A percentile compares a stretch with the other conserved stretches of the same genome.
These are phyloP conservation scores for Aspergillus baeticus DNA, from an alignment of 495 filamentous ascomycete genomes.

Conservation along the genomic window DNA sequence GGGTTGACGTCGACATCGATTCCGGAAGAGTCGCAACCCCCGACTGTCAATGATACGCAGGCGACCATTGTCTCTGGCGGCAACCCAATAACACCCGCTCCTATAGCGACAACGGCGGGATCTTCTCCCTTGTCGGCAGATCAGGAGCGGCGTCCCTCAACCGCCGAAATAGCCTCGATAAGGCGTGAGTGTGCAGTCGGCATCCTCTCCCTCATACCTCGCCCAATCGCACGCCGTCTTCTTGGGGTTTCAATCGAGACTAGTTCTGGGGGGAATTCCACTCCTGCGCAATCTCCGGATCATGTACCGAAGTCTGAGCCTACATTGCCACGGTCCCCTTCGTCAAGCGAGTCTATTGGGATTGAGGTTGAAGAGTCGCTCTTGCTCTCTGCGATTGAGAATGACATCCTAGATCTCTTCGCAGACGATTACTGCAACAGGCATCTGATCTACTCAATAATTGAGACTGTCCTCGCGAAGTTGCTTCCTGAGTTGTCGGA, in stretches of 20 bases:
- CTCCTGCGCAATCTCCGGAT: not conserved
- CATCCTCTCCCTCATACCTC: conserved; percentile 49
- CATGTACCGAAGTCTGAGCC: not conserved
- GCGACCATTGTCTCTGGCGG: conserved; percentile 13
- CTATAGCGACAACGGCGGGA: conserved; percentile 8
- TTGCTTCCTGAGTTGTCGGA: conserved; percentile 83
- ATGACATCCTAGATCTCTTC: conserved; percentile 66
- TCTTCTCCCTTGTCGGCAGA: conserved; percentile 16
- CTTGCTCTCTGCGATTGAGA: conserved; percentile 45
- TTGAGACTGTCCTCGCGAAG: conserved; percentile 76
- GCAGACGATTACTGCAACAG: conserved; percentile 84
- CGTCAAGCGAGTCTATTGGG: not conserved
- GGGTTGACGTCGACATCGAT: conserved; percentile 8
- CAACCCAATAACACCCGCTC: conserved; percentile 14
- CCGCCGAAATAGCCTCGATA: conserved; percentile 47
- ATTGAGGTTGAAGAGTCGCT: conserved; percentile 28
- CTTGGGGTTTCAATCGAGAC: conserved; percentile 29
- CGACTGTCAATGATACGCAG: conserved; percentile 15
- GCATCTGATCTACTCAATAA: conserved; percentile 73
- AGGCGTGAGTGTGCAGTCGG: conserved; percentile 55
- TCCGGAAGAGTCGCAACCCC: conserved; percentile 24
- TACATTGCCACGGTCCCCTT: not conserved
- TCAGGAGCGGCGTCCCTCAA: conserved; percentile 20
- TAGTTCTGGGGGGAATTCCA: not conserved
- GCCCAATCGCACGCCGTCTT: conserved; percentile 36